Conservation (phyloP, 1,284 basidiomycete species). For the Coniferiporia weirii region DNA sequence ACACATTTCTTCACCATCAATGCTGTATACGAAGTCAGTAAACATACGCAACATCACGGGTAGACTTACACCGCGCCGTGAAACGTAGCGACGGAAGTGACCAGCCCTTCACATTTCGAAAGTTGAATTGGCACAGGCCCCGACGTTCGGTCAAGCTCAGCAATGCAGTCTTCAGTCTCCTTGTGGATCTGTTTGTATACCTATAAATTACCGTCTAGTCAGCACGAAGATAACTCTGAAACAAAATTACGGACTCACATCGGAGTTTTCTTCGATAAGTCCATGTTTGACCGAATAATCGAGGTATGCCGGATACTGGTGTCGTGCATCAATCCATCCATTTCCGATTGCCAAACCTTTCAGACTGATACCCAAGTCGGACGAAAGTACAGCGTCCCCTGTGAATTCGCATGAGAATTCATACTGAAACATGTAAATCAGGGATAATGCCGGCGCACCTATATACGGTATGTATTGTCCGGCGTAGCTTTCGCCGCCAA, state of each 20-base stretch:
- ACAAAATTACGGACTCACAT: slow-evolving; percentile 38
- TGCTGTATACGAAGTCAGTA: slow-evolving; percentile 36
- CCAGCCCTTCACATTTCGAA: slow-evolving; percentile 60
- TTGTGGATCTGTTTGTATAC: slow-evolving; percentile 60
- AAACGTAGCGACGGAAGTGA: slow-evolving; percentile 55
- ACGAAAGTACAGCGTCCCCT: slow-evolving; percentile 79
- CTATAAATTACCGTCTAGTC: slow-evolving; percentile 28
- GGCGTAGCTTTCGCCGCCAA: slow-evolving; percentile 93
- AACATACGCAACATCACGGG: not conserved
- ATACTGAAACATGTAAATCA: slow-evolving; percentile 17
- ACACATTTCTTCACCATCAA: slow-evolving; percentile 72
- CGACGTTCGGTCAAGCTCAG: slow-evolving; percentile 43
- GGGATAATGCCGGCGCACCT: slow-evolving; percentile 39
- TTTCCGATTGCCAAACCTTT: slow-evolving; percentile 91
- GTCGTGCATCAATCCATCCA: slow-evolving; percentile 90
- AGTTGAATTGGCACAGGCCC: slow-evolving; percentile 59
- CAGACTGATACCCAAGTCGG: slow-evolving; percentile 53
- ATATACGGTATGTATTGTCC: slow-evolving; percentile 99
- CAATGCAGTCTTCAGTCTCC: slow-evolving; percentile 61
- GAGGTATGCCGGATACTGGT: slow-evolving; percentile 88
- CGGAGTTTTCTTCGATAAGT: slow-evolving; percentile 69
- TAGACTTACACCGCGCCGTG: slow-evolving; percentile 59
- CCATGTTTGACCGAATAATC: slow-evolving; percentile 83
- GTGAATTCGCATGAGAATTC: not conserved
- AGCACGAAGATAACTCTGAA: not conserved